A percentile compares a stretch with the other conserved stretches of the same genome.
Conservation (phyloP, 2,329 filamentous ascomycete species). For the Trichoderma citrinoviride region DNA sequence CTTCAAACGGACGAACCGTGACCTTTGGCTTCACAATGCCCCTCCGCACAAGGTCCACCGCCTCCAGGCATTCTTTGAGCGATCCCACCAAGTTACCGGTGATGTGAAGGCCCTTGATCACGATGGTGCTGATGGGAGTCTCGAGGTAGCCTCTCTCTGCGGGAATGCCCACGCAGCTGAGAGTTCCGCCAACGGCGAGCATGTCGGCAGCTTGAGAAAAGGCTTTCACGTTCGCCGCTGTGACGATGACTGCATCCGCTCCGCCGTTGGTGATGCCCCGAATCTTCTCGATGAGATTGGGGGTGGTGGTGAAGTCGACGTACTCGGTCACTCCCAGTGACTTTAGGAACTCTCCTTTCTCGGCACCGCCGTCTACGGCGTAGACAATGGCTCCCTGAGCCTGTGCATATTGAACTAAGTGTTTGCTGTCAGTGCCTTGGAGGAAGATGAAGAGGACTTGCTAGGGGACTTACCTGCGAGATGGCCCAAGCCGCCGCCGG, state of each 20-base stretch:
- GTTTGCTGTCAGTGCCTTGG: background rate
- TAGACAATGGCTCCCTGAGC: slow-evolving; percentile 23
- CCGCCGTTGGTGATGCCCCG: slow-evolving; percentile 21
- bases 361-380: slow-evolving; percentile 19
- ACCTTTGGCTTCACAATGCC: slow-evolving; percentile 24
- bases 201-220: slow-evolving; percentile 24
- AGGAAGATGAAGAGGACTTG: background rate
- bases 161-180: slow-evolving; percentile 25
- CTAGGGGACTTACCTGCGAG: slow-evolving; percentile 20
- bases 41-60: slow-evolving; percentile 23
- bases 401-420: slow-evolving; percentile 23
- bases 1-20: slow-evolving; percentile 20
- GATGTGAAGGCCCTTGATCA: slow-evolving; percentile 23
- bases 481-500: slow-evolving; percentile 24
- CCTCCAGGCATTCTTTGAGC: slow-evolving; percentile 25
- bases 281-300: slow-evolving; percentile 3
- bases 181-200: slow-evolving; percentile 22
- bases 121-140: slow-evolving; percentile 24
- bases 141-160: slow-evolving; percentile 22
- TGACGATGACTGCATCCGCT: slow-evolving; percentile 24
- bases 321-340: slow-evolving; percentile 17
- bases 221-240: slow-evolving; percentile 22
- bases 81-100: slow-evolving; percentile 24
- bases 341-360: slow-evolving; percentile 23
- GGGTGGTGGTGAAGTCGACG: slow-evolving; percentile 23